Evolutionary conservation across 1,284 basidiomycete species (phyloP), one percentile per base, ranked within the genome.

Genomic region (Melampsora americana): DNA sequence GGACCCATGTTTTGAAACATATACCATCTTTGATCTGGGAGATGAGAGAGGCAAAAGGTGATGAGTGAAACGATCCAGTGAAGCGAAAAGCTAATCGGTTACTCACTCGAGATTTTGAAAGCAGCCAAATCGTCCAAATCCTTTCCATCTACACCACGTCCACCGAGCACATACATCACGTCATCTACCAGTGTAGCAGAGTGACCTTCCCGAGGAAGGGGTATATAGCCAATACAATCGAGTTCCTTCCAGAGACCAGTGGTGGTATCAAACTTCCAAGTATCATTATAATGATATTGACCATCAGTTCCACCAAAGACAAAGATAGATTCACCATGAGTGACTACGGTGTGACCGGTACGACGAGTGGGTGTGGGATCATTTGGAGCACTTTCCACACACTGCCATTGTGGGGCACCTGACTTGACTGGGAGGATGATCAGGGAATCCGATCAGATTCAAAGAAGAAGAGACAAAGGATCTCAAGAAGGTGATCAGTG

Each of bases 1-100:
- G 94, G 94, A 2, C 95, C 95, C 95, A 98, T 98, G 83, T 97
- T 96, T 83, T 96, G 94, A 85, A 99, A 98, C 92, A 95, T 98
- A 85, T 95, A 99, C 95, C 95, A 98, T 80, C 87, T 83, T 79
- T 86, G 85, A 78, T 86, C 86, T 86, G 78, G 89, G 85, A 79
- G 89, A 67, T 46, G 62, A 72, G 39, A 46, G 35, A 9, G 60
- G 73, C n/a, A 79, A 53, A 39, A 23, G 39, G n/a, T 23, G 35
- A 35, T 23, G 3, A 35, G 35, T 35, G 35, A 28, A 60, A 60
- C 14, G 28, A 62, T 35, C 5, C 14, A 62, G 60, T 9, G 18
- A 62, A 61, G 35, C n/a, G 73, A 39, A 39, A 73, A 35, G 32
- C 50, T 65, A 20, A 35, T 20, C 14, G 75, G 70, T 39, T 6